Percentiles rank a stretch among this genome's conserved stretches.
phyloP scores from a whole-genome alignment of 177 flowering plant species.

The Tripterygium wilfordii region DNA sequence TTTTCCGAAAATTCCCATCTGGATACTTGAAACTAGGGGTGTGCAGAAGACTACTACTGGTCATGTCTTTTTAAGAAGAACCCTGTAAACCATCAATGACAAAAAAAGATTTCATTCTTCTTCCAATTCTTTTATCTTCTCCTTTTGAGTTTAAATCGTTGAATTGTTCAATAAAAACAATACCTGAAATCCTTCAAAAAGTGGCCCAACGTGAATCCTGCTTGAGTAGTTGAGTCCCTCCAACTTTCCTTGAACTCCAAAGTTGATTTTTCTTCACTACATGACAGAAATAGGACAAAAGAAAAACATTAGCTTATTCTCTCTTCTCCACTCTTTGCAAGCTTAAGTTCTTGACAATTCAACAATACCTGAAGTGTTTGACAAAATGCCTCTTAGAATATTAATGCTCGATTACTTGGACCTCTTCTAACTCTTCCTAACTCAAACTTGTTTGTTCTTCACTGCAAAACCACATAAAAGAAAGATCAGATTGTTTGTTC shows the following conservation, averaged over 20 bases:
- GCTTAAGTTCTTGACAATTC: too few relatives aligned
- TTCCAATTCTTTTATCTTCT: neutral
- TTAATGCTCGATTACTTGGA: too few relatives aligned
- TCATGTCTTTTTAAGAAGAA: slow-evolving; percentile 7
- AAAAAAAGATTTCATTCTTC: neutral
- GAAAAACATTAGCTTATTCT: neutral
- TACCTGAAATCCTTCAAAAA: neutral
- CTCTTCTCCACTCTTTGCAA: too few relatives aligned
- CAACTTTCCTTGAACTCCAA: slow-evolving; percentile 1
- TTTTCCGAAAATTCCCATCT: slow-evolving; percentile 15
- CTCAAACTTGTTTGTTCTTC: too few relatives aligned
- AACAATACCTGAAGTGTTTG: too few relatives aligned
- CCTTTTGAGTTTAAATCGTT: neutral
- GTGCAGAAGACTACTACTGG: slow-evolving; percentile 13
- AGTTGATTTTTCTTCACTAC: neutral
- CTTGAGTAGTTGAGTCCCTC: neutral
- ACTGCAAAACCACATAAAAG: too few relatives aligned
- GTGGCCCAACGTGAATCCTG: neutral
- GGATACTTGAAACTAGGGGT: slow-evolving; percentile 5
- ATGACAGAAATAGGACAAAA: neutral
- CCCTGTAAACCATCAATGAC: slow-evolving; percentile 4
- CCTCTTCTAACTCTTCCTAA: too few relatives aligned
- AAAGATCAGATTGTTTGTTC: too few relatives aligned
- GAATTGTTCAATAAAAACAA: neutral
- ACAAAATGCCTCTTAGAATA: too few relatives aligned